A percentile compares a stretch with the other conserved stretches of the same genome.
These are phyloP conservation scores for Pisolithus thermaeus DNA, from an alignment of 1,284 basidiomycete species.

Conservation along the genomic window DNA sequence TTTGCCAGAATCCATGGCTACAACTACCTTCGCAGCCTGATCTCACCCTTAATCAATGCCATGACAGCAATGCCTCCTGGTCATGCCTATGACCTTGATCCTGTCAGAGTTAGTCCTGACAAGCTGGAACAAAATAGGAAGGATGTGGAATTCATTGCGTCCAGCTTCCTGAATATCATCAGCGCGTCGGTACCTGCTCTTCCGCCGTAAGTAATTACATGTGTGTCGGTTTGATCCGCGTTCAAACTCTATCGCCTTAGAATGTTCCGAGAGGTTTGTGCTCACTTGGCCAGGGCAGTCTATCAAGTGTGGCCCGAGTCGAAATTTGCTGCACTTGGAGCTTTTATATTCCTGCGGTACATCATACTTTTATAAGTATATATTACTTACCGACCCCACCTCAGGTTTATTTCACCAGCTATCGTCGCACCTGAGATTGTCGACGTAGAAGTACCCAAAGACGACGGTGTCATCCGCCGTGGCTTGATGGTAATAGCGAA, in stretches of 20 bases:
- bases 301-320: slow-evolving; percentile 76
- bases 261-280: slow-evolving; percentile 84
- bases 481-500: slow-evolving; percentile 85
- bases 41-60: slow-evolving; percentile 70
- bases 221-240: background rate
- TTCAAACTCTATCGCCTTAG: slow-evolving; percentile 33
- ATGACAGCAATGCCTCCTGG: slow-evolving; percentile 71
- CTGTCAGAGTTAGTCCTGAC: slow-evolving; percentile 54
- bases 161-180: slow-evolving; percentile 74
- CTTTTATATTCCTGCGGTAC: slow-evolving; percentile 85
- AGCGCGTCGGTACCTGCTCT: slow-evolving; percentile 64
- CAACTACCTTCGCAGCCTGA: slow-evolving; percentile 75
- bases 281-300: slow-evolving; percentile 79
- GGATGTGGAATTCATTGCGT: slow-evolving; percentile 70
- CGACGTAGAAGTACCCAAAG: slow-evolving; percentile 74
- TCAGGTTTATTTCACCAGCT: slow-evolving; percentile 77
- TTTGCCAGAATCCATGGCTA: slow-evolving; percentile 88
- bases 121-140: slow-evolving; percentile 65
- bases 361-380: slow-evolving; percentile 10
- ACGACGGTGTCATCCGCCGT: slow-evolving; percentile 56
- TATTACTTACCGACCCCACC: slow-evolving; percentile 3
- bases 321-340: slow-evolving; percentile 82
- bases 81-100: slow-evolving; percentile 77
- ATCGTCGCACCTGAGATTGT: slow-evolving; percentile 82
- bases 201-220: slow-evolving; percentile 58